phyloP scores from a whole-genome alignment of 305 asterid species.

The Rubia balearica region DNA sequence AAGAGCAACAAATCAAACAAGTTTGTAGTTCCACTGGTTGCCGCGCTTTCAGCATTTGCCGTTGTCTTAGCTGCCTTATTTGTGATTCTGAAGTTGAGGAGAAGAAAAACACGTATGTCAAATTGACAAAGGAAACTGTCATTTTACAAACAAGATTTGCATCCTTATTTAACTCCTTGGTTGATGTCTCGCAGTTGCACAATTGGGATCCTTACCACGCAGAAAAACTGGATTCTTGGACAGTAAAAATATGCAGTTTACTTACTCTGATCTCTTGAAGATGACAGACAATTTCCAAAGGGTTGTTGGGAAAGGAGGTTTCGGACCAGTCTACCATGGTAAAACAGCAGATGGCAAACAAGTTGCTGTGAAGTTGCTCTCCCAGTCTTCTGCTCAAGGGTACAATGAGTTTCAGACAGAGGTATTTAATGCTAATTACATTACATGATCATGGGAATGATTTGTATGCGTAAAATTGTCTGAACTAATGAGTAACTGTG shows the following conservation, averaged over 20 bases:
- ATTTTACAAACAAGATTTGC: background rate
- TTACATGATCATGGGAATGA: background rate
- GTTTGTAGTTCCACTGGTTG: slow-evolving; percentile 13
- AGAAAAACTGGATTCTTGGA: slow-evolving; percentile 8
- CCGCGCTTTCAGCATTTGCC: slow-evolving; percentile 16
- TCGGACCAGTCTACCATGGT: slow-evolving; percentile 42
- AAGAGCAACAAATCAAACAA: slow-evolving; percentile 19
- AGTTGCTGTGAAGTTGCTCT: slow-evolving; percentile 44
- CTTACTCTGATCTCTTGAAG: slow-evolving; percentile 25
- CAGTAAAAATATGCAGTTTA: slow-evolving; percentile 22
- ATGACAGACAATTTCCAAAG: slow-evolving; percentile 29
- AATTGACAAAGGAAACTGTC: background rate
- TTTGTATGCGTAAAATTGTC: background rate
- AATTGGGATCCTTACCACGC: background rate
- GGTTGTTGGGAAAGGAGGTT: slow-evolving; percentile 43
- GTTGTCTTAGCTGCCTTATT: slow-evolving; percentile 15
- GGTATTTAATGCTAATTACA: slow-evolving; percentile 13
- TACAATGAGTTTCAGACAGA: slow-evolving; percentile 31
- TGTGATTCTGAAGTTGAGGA: slow-evolving; percentile 3
- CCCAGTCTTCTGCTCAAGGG: slow-evolving; percentile 24
- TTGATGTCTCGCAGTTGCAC: background rate
- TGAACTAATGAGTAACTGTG: too few species aligned
- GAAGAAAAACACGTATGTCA: background rate
- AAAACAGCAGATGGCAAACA: slow-evolving; percentile 12
- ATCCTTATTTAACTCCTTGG: background rate